These are phyloP conservation scores for Suillus spraguei DNA, from an alignment of 768 basidiomycete genomes.

Conservation along the genomic window DNA sequence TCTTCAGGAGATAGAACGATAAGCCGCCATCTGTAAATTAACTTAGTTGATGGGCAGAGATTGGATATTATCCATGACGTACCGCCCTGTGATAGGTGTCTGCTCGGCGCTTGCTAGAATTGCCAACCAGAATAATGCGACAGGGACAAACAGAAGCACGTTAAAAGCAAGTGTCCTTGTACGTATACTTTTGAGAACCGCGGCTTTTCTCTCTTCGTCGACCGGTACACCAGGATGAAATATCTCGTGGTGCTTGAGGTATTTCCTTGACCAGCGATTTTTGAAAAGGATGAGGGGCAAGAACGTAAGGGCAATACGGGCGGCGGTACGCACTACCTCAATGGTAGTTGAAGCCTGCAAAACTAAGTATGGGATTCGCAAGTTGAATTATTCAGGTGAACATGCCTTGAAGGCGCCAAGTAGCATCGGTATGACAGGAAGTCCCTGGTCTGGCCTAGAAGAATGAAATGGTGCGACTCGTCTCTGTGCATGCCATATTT, in stretches of 20 bases:
- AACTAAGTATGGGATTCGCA: conserved; percentile 8
- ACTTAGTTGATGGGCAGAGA: conserved; percentile 8
- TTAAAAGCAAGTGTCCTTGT: conserved; percentile 52
- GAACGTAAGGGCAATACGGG: conserved; percentile 74
- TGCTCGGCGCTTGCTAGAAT: conserved; percentile 73
- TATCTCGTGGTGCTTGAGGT: conserved; percentile 48
- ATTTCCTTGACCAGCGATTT: conserved; percentile 52
- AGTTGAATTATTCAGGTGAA: background rate
- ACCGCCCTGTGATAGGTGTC: conserved; percentile 88
- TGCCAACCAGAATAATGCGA: conserved; percentile 64
- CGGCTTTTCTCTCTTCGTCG: conserved; percentile 54
- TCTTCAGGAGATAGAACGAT: conserved; percentile 92
- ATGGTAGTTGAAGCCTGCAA: conserved; percentile 72
- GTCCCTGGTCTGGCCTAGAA: conserved; percentile 34
- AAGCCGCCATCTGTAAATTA: conserved; percentile 68
- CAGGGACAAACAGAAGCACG: conserved; percentile 61
- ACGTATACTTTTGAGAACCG: conserved; percentile 50
- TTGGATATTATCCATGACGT: conserved; percentile 25
- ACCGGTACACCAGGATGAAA: conserved; percentile 43
- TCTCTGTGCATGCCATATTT: conserved; percentile 5
- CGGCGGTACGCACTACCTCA: conserved; percentile 68
- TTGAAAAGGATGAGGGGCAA: conserved; percentile 68
- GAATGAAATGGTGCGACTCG: conserved; percentile 41
- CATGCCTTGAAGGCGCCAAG: conserved; percentile 69
- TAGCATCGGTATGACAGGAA: conserved; percentile 54